A percentile compares a stretch with the other conserved stretches of the same genome.
Evolutionary conservation across 2,329 filamentous ascomycete species (phyloP).

Genomic region (Pseudogymnoascus sp.): DNA sequence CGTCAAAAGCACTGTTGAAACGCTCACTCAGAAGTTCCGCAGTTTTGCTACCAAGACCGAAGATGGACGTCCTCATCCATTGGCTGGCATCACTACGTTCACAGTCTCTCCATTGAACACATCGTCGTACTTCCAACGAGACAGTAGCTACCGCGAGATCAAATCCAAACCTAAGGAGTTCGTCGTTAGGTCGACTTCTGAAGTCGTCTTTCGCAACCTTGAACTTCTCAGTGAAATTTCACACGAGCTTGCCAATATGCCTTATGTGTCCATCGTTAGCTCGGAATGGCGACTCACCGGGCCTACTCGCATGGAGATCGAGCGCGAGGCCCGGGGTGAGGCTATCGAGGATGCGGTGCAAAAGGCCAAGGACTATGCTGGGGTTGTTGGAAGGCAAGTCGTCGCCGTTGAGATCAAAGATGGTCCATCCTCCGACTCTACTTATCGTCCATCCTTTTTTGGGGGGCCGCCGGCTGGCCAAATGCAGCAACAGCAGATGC

Average conservation of each 20-base stretch:
- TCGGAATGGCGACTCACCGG: constrained; percentile 20
- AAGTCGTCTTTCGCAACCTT: constrained; percentile 20
- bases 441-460: not conserved
- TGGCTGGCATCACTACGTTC: constrained; percentile 21
- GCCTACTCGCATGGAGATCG: constrained; percentile 14
- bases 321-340: constrained; percentile 20
- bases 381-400: constrained; percentile 16
- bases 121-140: not conserved
- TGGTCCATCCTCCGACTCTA: constrained; percentile 10
- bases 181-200: constrained; percentile 13
- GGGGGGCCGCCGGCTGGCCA: not conserved
- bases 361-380: constrained; percentile 20
- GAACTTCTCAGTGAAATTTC: constrained; percentile 15
- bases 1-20: constrained; percentile 13
- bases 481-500: not conserved
- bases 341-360: constrained; percentile 21
- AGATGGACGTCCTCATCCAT: constrained; percentile 17
- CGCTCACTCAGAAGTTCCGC: constrained; percentile 15
- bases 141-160: not conserved
- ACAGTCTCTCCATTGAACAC: constrained; percentile 16
- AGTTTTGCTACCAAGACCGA: constrained; percentile 17
- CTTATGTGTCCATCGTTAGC: constrained; percentile 15
- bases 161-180: constrained; percentile 12
- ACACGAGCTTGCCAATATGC: constrained; percentile 17
- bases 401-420: constrained; percentile 19